Evolutionary conservation across 768 basidiomycete species (phyloP).

Genomic region (Rhodotorula toruloides): DNA sequence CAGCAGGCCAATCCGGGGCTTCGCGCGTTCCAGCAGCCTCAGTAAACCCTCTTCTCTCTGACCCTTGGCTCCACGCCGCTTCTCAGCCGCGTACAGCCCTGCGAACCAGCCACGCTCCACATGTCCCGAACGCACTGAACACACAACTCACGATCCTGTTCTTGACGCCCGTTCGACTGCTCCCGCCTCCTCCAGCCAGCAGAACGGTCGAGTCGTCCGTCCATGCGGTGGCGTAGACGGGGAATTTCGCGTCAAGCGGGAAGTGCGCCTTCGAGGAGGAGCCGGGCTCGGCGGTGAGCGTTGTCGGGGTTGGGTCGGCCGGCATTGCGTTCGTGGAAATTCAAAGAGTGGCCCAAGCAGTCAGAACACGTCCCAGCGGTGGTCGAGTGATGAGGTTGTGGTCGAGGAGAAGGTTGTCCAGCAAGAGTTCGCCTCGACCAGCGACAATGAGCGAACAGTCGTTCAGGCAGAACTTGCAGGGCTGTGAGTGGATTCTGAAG

Average conservation of each 20-base stretch:
- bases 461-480: constrained; percentile 35
- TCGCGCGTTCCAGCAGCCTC: no score
- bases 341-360: neutral
- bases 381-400: neutral
- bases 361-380: no score
- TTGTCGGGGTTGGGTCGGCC: constrained; percentile 2
- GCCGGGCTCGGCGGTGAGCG: constrained; percentile 16
- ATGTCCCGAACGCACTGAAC: no score
- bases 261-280: constrained; percentile 11
- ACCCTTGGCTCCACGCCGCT: no score
- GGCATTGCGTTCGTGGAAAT: neutral
- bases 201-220: constrained; percentile 64
- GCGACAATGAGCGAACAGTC: constrained; percentile 23
- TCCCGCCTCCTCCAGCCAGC: constrained; percentile 80
- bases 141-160: constrained; percentile 82
- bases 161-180: constrained; percentile 79
- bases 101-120: no score
- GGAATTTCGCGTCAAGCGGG: constrained; percentile 55
- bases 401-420: neutral
- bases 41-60: no score
- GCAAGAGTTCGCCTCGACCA: neutral
- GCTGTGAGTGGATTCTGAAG: constrained; percentile 10
- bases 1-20: neutral
- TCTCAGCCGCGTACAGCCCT: no score
- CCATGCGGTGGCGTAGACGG: constrained; percentile 82